Base-by-base conservation (phyloP, 768 basidiomycete species). In the Fomitopsis serialis region DNA sequence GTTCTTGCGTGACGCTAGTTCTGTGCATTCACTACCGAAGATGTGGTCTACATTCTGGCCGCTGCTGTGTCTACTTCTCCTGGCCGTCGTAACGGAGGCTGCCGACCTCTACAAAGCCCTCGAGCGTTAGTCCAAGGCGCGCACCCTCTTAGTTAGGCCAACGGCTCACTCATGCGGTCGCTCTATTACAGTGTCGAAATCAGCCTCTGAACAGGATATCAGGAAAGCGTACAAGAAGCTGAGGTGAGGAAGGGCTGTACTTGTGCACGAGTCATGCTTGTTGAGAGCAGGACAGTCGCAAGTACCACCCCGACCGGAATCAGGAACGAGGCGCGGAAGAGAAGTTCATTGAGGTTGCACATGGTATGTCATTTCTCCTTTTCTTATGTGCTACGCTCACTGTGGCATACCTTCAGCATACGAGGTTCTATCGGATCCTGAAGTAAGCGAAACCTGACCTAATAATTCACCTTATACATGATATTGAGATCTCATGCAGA, bases 261-360 rank as follows among this genome's bases (percentile, higher is more conserved):
- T n/a, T 1, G n/a, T 3, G 23, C 23, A 42, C 25, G 7, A 32
- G 29, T 6, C 45, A 5, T 13, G 32, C 19, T 32, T 11, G 4
- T 34, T 36, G 12, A 44, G 3, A 17, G 45, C 29, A 8, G 24
- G 22, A 21, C 42, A 59, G 56, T 35, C 56, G 52, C 32, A 66
- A 63, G 49, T 66, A 80, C 52, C 95, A 98, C 64, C 96, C 96
- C 0, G 96, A 99, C 76, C 97, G 96, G 76, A 97, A 95, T 70
- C 87, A 86, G 62, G 89, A 89, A 15, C 79, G 84, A 51, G 84
- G 74, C 2, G 89, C 93, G 12, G 87, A 93, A 63, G 81, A 81
- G 52, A 87, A 78, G 65, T 98, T 98, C 67, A 91, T 97, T 21
- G 86, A 96, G 58, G 87, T 97, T 63, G 88, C 93, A 19, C 83